Percentiles rank a stretch among this genome's conserved stretches.
Evolutionary conservation across 768 basidiomycete species (phyloP).

Genomic region (Atractiella rhizophila): DNA sequence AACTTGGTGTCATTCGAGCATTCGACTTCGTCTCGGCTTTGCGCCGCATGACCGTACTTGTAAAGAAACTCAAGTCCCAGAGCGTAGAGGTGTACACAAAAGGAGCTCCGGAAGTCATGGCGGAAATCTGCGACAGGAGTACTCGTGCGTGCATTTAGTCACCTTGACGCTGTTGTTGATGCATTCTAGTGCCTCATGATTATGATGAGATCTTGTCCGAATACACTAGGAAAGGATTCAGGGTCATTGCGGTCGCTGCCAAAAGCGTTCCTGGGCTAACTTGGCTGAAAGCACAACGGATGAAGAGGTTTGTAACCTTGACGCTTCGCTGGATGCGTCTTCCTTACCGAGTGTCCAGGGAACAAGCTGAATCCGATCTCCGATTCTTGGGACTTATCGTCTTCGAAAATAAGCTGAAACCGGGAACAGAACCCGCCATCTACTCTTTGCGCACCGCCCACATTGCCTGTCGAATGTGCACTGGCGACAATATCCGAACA

Average conservation of each 20-base stretch:
- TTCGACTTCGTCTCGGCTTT: conserved; percentile 90
- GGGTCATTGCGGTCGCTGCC: conserved; percentile 92
- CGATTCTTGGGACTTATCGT: conserved; percentile 85
- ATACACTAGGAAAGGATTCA: conserved; percentile 86
- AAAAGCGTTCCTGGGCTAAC: conserved; percentile 80
- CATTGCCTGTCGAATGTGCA: conserved; percentile 88
- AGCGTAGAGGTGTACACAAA: conserved; percentile 98
- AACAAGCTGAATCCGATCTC: conserved; percentile 73
- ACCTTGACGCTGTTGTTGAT: not conserved
- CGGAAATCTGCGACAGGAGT: conserved; percentile 67
- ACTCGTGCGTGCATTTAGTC: conserved; percentile 36
- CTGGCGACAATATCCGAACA: conserved; percentile 87
- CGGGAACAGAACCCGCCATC: conserved; percentile 70
- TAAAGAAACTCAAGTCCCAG: conserved; percentile 71
- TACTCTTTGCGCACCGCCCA: conserved; percentile 68
- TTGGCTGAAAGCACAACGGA: conserved; percentile 88
- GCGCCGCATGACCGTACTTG: conserved; percentile 89
- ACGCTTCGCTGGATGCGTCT: no score
- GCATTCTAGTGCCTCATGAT: conserved; percentile 56
- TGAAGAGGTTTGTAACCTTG: conserved; percentile 45
- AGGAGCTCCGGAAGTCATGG: conserved; percentile 97
- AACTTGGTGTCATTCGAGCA: conserved; percentile 79
- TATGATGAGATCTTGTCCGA: conserved; percentile 89
- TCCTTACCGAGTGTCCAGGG: conserved; percentile 31
- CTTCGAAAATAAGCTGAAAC: conserved; percentile 92